Evolutionary conservation across 148 eudicot genomes (phyloP), one percentile per base, ranked within the genome.

Genomic region (Fagopyrum esculentum): DNA sequence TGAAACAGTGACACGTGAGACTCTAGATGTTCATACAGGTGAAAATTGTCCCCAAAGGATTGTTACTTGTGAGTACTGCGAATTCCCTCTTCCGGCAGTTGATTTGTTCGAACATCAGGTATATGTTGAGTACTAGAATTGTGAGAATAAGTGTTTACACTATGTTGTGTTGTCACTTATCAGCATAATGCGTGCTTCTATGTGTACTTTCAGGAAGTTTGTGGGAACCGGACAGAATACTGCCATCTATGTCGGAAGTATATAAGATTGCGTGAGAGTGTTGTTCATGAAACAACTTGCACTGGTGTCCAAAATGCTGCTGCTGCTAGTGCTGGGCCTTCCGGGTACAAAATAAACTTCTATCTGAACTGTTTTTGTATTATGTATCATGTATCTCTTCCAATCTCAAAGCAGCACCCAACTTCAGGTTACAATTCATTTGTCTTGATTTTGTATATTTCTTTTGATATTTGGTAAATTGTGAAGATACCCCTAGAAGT

Each of bases 81-180:
- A 96, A 81, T 92, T 96, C 77, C 99, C 99, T 72, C 82, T 96
- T 84, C 98, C 98, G 75, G 97, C 93, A 6, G 77, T 90, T 80
- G 97, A 92, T 83, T 78, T 96, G 73, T 77, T 83, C 78, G 94
- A 92, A 82, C 99, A 96, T 87, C 99, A 96, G 97, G 99, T 93
- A 63, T 63, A 75, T 70, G 12, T 55, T 77, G 29, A 46, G 55
- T 48, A 13, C 30, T 29, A 35, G 17, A 35, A 40, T 43, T 40
- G 45, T 17, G 15, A 40, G 30, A 13, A 35, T 66, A 63, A 63
- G 45, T 5, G 19, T 66, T 40, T 40, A 40, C 47, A 43, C 9
- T 66, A 4, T 35, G 45, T 35, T 43, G 22, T 45, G 9, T 45
- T 47, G 12, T 71, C 54, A 17, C 43, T 45, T 71, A 35, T 47